Conservation (phyloP, 129 eudicot genomes). For the Ambrosia artemisiifolia region DNA sequence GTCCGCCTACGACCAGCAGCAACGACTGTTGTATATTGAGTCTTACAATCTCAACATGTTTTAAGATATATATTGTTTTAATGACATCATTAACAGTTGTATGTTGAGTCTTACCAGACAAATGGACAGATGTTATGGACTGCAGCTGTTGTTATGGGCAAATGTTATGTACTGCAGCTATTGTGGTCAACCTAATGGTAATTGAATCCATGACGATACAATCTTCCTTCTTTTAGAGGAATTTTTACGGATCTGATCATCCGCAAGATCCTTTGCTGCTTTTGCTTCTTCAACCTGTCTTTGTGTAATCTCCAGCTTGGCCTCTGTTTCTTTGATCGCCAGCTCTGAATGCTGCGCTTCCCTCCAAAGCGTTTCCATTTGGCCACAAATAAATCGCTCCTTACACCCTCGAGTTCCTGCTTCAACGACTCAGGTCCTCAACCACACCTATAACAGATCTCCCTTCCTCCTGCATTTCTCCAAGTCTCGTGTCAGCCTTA, state of each 20-base stretch:
- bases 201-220: too few relatives aligned
- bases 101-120: too few relatives aligned
- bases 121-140: too few relatives aligned
- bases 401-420: slow-evolving; percentile 47
- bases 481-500: slow-evolving; percentile 40
- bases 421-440: slow-evolving; percentile 45
- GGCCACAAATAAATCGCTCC: slow-evolving; percentile 33
- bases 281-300: slow-evolving; percentile 74
- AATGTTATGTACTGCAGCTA: too few relatives aligned
- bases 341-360: slow-evolving; percentile 49
- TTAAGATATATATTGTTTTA: too few relatives aligned
- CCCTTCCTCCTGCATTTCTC: slow-evolving; percentile 48
- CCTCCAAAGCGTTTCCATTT: slow-evolving; percentile 30
- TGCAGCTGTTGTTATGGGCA: too few relatives aligned
- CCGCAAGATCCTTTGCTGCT: slow-evolving; percentile 56
- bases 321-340: slow-evolving; percentile 40
- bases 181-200: too few relatives aligned
- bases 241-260: slow-evolving; percentile 26
- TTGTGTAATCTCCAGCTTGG: slow-evolving; percentile 41
- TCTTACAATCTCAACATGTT: too few relatives aligned
- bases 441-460: slow-evolving; percentile 24
- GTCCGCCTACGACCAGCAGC: too few relatives aligned
- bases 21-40: too few relatives aligned
- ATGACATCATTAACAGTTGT: too few relatives aligned
- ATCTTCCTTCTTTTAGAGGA: too few relatives aligned